phyloP scores from a whole-genome alignment of 176 grass and related monocot species.

The Pontederia crassipes region DNA sequence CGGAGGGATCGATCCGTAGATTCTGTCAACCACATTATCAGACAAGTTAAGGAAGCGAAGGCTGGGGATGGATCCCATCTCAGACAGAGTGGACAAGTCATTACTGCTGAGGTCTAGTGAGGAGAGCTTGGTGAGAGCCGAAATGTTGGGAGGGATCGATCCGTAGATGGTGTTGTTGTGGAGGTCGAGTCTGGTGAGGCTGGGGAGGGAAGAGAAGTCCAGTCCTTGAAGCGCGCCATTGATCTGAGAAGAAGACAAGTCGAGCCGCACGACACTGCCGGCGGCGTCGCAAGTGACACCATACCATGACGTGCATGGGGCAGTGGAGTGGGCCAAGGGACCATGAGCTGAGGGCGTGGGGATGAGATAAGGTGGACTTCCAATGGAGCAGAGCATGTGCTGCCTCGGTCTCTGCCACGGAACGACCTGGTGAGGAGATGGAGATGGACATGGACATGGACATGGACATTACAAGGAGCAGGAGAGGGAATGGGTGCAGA shows the following conservation, averaged over 20 bases:
- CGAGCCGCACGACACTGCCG: constrained; percentile 33
- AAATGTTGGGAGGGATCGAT: constrained; percentile 26
- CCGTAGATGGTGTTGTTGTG: constrained; percentile 48
- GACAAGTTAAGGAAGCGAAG: constrained; percentile 37
- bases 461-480: too few species aligned
- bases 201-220: constrained; percentile 32
- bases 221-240: constrained; percentile 46
- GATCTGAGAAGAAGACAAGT: constrained; percentile 31
- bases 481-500: too few species aligned
- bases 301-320: constrained; percentile 40
- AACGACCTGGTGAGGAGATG: too few species aligned
- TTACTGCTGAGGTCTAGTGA: constrained; percentile 37
- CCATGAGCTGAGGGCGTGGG: constrained; percentile 11
- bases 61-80: constrained; percentile 37
- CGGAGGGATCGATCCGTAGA: constrained; percentile 35
- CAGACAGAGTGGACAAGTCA: constrained; percentile 43
- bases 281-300: constrained; percentile 42
- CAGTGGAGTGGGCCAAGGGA: constrained; percentile 2
- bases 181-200: constrained; percentile 49
- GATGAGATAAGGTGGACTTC: too few species aligned
- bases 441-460: too few species aligned
- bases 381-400: too few species aligned
- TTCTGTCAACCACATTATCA: constrained; percentile 37
- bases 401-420: too few species aligned
- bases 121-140: constrained; percentile 24